Conservation (phyloP, 768 basidiomycete genomes). For the Imleria badia region DNA sequence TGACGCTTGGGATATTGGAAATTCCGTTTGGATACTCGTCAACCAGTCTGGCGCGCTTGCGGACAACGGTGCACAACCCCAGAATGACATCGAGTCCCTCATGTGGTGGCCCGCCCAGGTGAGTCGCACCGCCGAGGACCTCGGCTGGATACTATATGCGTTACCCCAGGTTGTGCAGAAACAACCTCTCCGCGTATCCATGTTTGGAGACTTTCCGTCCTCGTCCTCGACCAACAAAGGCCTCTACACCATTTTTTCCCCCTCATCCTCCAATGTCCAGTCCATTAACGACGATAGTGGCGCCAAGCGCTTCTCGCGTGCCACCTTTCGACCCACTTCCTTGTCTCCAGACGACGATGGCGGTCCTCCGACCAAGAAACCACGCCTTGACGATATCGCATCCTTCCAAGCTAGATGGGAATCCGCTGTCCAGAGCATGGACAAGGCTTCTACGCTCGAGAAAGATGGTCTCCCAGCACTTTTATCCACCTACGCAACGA, state of each 20-base stretch:
- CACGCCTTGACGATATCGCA: slow-evolving; percentile 33
- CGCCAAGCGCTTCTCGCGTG: slow-evolving; percentile 42
- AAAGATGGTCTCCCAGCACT: slow-evolving; percentile 51
- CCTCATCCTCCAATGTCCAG: slow-evolving; percentile 42
- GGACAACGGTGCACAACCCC: slow-evolving; percentile 27
- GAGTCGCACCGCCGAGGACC: slow-evolving; percentile 12
- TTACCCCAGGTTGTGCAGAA: slow-evolving; percentile 24
- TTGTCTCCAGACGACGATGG: neutral
- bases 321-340: slow-evolving; percentile 33
- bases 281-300: slow-evolving; percentile 36
- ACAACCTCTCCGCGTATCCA: slow-evolving; percentile 27
- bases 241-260: slow-evolving; percentile 28
- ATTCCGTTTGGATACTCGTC: slow-evolving; percentile 55
- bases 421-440: slow-evolving; percentile 46
- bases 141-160: slow-evolving; percentile 3
- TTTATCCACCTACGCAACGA: slow-evolving; percentile 28
- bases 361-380: slow-evolving; percentile 47
- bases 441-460: slow-evolving; percentile 41
- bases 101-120: slow-evolving; percentile 79
- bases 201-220: slow-evolving; percentile 33
- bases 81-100: slow-evolving; percentile 23
- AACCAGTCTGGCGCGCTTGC: slow-evolving; percentile 39
- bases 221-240: slow-evolving; percentile 25
- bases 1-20: slow-evolving; percentile 31
- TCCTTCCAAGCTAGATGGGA: slow-evolving; percentile 44